Conservation (phyloP, 306 rosid species). For the Trifolium dubium region DNA sequence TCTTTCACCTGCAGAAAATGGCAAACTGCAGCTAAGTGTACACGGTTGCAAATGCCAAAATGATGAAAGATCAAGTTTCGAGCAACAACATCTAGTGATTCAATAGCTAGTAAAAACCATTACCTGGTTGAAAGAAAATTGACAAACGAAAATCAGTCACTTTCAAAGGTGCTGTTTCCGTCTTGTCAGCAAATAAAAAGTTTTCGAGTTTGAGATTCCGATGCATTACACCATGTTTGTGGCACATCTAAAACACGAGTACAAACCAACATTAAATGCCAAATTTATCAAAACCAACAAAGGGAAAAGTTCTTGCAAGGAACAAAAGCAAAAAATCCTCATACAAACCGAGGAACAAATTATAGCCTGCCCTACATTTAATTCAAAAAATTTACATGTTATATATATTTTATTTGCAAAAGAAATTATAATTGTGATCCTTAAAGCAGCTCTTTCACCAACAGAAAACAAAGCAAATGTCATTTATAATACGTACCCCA, state of each 20-base stretch:
- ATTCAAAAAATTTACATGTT: too few species aligned
- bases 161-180: constrained; percentile 75
- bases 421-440: too few species aligned
- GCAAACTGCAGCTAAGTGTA: constrained; percentile 33
- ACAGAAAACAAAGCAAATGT: neutral
- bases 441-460: neutral
- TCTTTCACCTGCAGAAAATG: constrained; percentile 63
- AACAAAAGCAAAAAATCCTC: neutral
- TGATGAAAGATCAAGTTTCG: neutral
- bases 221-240: constrained; percentile 90
- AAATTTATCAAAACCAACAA: constrained; percentile 5
- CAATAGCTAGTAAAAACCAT: constrained; percentile 27
- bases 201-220: constrained; percentile 93
- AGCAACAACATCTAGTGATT: too few species aligned
- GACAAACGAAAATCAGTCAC: constrained; percentile 89
- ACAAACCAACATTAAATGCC: constrained; percentile 23
- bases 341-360: neutral
- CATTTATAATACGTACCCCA: too few species aligned
- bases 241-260: constrained; percentile 71
- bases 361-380: too few species aligned
- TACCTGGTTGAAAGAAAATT: constrained; percentile 86
- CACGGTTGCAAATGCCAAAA: constrained; percentile 26
- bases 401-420: too few species aligned
- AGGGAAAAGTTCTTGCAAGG: neutral
- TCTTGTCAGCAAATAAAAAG: constrained; percentile 81